These are phyloP conservation scores for Hondaea fermentalgiana DNA, from an alignment of 108 stramenopile species.

Conservation along the genomic window DNA sequence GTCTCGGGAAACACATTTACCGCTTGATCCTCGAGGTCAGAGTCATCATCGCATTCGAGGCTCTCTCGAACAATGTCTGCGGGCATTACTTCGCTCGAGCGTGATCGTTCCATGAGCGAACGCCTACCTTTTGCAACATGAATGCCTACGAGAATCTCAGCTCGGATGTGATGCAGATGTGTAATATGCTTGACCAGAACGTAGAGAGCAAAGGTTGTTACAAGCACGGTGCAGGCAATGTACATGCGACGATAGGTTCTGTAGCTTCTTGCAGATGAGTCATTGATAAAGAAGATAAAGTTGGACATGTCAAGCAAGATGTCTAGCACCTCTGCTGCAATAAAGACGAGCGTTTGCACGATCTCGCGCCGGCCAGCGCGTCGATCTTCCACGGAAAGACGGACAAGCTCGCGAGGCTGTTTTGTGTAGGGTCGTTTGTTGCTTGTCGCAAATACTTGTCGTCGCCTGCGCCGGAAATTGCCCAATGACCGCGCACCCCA, in stretches of 20 bases:
- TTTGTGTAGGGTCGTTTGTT: too few relatives aligned
- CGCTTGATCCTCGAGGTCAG: too few relatives aligned
- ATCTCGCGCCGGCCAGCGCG: not conserved
- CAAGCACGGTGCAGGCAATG: not conserved
- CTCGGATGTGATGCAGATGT: not conserved
- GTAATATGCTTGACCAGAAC: not conserved
- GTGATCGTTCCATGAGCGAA: not conserved
- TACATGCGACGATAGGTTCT: not conserved
- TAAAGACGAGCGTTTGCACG: not conserved
- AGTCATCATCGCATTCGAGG: not conserved
- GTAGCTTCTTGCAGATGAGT: not conserved
- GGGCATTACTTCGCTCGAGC: not conserved
- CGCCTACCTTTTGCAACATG: not conserved
- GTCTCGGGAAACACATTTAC: too few relatives aligned
- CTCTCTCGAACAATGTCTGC: not conserved
- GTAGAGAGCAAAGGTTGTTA: not conserved
- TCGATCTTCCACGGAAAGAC: not conserved
- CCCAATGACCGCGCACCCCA: too few relatives aligned
- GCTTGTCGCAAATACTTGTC: too few relatives aligned
- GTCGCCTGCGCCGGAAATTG: too few relatives aligned
- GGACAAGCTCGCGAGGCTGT: not conserved
- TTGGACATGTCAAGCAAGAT: not conserved
- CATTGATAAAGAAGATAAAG: not conserved
- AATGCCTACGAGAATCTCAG: not conserved
- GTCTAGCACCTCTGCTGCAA: not conserved